phyloP scores from a whole-genome alignment of 202 grass and related monocot genomes.

The Setaria viridis region DNA sequence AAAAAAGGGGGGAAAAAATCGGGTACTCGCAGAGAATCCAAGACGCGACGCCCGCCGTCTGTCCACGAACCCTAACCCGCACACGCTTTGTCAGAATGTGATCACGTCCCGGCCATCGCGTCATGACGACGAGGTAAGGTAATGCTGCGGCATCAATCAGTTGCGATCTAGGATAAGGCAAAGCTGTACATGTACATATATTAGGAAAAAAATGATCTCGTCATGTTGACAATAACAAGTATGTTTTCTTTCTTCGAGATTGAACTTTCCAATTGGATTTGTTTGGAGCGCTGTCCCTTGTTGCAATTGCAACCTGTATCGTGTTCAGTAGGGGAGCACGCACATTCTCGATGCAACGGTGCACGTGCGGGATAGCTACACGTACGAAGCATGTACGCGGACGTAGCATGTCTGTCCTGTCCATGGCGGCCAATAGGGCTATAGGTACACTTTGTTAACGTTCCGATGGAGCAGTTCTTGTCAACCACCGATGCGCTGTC shows the following conservation, averaged over 20 bases:
- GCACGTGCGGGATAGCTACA: neutral
- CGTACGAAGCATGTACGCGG: neutral
- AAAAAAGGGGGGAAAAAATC: neutral
- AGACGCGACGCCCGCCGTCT: neutral
- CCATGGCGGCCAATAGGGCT: neutral
- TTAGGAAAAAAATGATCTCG: neutral
- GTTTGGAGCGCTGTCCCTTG: neutral
- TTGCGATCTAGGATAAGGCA: neutral
- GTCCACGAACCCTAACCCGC: neutral
- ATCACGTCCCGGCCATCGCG: slow-evolving; percentile 32
- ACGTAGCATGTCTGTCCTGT: neutral
- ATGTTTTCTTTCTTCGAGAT: neutral
- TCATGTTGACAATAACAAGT: neutral
- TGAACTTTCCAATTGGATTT: neutral
- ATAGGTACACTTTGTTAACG: neutral
- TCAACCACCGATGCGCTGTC: slow-evolving; percentile 12
- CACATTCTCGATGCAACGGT: too few species aligned
- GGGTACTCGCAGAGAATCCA: neutral
- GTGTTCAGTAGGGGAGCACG: too few species aligned
- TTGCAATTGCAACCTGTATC: neutral
- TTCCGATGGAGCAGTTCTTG: neutral
- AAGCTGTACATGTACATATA: neutral
- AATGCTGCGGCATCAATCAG: neutral
- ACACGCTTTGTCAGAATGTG: slow-evolving; percentile 6
- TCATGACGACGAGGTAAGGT: neutral